Evolutionary conservation across 495 filamentous ascomycete species (phyloP), one percentile per base, ranked within the genome.

Genomic region (Pseudevernia furfuracea): DNA sequence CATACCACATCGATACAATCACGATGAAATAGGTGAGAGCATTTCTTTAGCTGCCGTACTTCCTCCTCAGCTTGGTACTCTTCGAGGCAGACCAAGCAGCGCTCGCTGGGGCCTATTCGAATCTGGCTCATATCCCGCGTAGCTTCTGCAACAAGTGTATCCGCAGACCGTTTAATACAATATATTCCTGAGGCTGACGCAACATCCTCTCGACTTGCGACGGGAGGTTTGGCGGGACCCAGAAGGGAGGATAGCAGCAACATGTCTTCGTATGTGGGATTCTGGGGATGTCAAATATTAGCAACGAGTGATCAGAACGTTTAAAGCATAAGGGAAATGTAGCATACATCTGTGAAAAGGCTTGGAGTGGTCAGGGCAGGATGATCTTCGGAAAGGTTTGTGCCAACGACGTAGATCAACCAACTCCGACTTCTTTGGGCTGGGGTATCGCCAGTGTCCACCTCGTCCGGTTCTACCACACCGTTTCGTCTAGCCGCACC

Each of bases 261-360:
- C 88, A 91, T 90, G 68, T 91, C 88, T 73, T 91, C 88, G 67
- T 91, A 90, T 3, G 88, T 89, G 25, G 88, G 88, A 62, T 87
- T 87, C 84, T 86, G 62, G 25, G 15, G 6, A n/a, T 19, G 2
- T n/a, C 7, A 30, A n/a, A 12, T 12, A 62, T 61, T 17, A 67
- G 48, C 19, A 49, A 43, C 5, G 30, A 34, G 19, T 23, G 28
- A 59, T 19, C 23, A 57, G 7, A 46, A 58, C 10, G 44, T 28
- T 30, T 23, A 36, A 30, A 21, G 30, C 52, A 39, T 52, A 15
- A 39, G 38, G 4, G 14, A 15, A 61, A 37, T 37, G 23, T 41
- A 39, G 71, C 80, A 73, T 79, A 86, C 84, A 75, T 91, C 88
- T 32, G 87, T 90, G 72, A 90, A 91, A 15, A 91, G 75, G 66